Base-by-base conservation (phyloP, 2,329 filamentous ascomycete species). In the Colletotrichum lupini region DNA sequence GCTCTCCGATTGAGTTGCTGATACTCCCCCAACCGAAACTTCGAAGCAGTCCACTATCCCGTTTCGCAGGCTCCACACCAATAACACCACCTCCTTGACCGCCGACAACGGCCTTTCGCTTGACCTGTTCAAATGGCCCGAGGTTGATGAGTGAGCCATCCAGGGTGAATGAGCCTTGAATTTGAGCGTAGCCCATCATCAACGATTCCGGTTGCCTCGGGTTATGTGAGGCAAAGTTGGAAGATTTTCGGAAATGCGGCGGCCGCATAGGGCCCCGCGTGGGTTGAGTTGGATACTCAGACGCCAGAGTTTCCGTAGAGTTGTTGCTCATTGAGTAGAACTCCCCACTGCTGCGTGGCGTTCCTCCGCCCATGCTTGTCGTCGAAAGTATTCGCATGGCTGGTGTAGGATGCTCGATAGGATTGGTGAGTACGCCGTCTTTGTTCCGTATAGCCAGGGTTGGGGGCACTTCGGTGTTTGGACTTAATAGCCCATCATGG, bases 171-270 rank as follows among this genome's bases (percentile, higher is more conserved):
- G 94, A 95, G 4, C 97, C 97, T 82, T 95, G 94, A 2, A 98
- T 91, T 78, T 99, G 97, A 3, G 94, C 96, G 82, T 97, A 99
- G 0, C 95, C 97, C 97, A 99, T 99, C 91, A 99, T 97, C 67
- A 99, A 85, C 1, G 93, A 92, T 80, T 98, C 95, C 0, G 94
- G 91, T 52, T 86, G 81, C 77, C 84, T 86, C 53, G 85, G 80
- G 74, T 84, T 83, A 72, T 81, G 82, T 77, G 78, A 82, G 73
- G 81, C 78, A 67, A 87, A 78, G 64, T 82, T 84, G 32, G 88
- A 87, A 73, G 82, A 83, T 62, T 85, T 83, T 70, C 88, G 85
- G 16, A 87, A 78, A 75, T 89, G 85, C 2, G 83, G 79, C 32
- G 87, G 84, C 58, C 79, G 73, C 62, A 92, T 90, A 26, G 72